A percentile compares a stretch with the other conserved stretches of the same genome.
Conservation (phyloP, 2,329 filamentous ascomycete genomes). For the Tetracladium maxilliforme region DNA sequence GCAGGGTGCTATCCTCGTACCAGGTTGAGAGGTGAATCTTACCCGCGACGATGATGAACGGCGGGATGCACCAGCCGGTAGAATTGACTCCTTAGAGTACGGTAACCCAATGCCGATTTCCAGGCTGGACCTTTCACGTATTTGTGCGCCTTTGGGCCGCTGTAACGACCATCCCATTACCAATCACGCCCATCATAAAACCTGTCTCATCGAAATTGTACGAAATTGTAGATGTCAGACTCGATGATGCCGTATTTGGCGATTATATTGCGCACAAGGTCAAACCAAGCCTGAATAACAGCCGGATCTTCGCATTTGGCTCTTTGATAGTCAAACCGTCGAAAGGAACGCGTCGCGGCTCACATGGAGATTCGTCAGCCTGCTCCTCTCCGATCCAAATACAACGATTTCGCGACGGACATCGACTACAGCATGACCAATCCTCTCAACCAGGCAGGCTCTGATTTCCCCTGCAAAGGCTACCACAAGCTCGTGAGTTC, state of each 20-base stretch:
- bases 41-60: conserved; percentile 11
- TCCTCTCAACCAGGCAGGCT: conserved; percentile 3
- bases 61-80: conserved; percentile 7
- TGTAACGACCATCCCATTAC: too few species aligned
- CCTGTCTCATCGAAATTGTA: too few species aligned
- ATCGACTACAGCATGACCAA: conserved; percentile 6
- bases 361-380: conserved; percentile 10
- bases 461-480: conserved; percentile 10
- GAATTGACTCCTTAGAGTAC: conserved; percentile 10
- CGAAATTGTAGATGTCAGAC: too few species aligned
- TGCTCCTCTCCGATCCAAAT: conserved; percentile 5
- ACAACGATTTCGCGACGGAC: conserved; percentile 5
- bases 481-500: conserved; percentile 1
- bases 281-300: conserved; percentile 7
- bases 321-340: too few species aligned
- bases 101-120: conserved; percentile 12
- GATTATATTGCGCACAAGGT: conserved; percentile 1
- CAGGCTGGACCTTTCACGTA: too few species aligned
- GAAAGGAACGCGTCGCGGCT: too few species aligned
- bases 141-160: too few species aligned
- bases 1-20: conserved; percentile 11
- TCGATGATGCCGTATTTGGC: conserved; percentile 4
- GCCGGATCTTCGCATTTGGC: conserved; percentile 8
- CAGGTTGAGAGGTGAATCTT: conserved; percentile 8
- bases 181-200: too few species aligned